Evolutionary conservation across 2,329 filamentous ascomycete species (phyloP), one percentile per base, ranked within the genome.

Genomic region (Didymella arachidicola): DNA sequence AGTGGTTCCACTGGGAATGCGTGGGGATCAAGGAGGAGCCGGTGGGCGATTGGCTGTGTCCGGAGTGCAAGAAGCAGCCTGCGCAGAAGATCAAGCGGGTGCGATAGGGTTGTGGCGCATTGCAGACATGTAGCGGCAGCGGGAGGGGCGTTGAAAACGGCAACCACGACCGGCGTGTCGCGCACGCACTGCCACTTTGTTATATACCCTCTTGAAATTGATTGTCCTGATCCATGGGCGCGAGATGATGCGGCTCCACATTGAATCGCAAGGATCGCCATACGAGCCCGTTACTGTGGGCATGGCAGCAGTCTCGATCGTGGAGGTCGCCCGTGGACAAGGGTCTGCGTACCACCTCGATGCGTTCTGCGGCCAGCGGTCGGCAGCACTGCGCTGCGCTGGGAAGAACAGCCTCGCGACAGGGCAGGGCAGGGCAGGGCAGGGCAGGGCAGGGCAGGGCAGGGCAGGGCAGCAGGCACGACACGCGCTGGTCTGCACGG

Each of bases 1-100:
- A 95, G 79, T 95, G 91, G 91, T 95, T 95, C 76, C 91, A 95
- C 78, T 95, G 91, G 89, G 87, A 79, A 59, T 83, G 81, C 61
- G 80, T 83, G 48, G 79, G 79, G 27, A 77, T 83, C 61, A 81
- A 80, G 61, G 77, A 80, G 66, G 80, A 82, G 70, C 81, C 81
- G 4, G 73, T 77, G 54, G 81, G 81, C 14, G 80, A 83, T 61
- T 83, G 81, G 81, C 72, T 83, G 38, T 83, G 81, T 72, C 79
- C 80, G 5, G 71, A 77, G 57, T 74, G 73, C 65, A 70, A 68
- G 59, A 75, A 71, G 62, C 74, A 79, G 67, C 76, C 77, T 29
- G 59, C 70, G 47, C 72, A 66, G 57, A 78, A 79, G 70, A 78
- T 79, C 65, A 78, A 78, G 68, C 71, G 75, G 63, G 72, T 72